These are phyloP conservation scores for Petunia secreta DNA, from an alignment of 257 asterid genomes.

Conservation along the genomic window DNA sequence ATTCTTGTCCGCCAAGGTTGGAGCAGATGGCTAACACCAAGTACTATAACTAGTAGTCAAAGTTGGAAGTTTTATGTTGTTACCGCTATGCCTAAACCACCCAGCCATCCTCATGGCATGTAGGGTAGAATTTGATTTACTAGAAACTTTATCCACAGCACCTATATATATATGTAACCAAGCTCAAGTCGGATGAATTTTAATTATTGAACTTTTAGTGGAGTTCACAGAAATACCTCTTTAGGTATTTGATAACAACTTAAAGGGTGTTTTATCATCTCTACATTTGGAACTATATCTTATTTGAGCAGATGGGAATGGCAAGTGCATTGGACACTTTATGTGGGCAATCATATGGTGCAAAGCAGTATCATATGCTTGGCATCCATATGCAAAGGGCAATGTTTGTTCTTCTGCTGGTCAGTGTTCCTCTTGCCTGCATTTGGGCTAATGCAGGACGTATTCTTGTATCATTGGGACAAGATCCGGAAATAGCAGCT, in stretches of 20 bases:
- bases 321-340: conserved; percentile 68
- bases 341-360: conserved; percentile 72
- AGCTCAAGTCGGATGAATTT: no score
- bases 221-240: background rate
- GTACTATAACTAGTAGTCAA: no score
- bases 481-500: conserved; percentile 60
- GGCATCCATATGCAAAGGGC: conserved; percentile 74
- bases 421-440: conserved; percentile 53
- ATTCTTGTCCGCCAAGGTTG: background rate
- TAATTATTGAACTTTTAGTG: no score
- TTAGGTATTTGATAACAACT: background rate
- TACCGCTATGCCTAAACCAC: no score
- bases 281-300: background rate
- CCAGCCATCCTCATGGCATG: background rate
- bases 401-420: conserved; percentile 59
- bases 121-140: background rate
- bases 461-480: conserved; percentile 53
- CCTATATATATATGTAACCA: no score
- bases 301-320: conserved; percentile 55
- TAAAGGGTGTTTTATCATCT: background rate
- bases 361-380: conserved; percentile 65
- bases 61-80: no score
- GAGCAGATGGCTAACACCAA: no score
- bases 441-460: conserved; percentile 68
- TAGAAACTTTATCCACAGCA: no score